These are phyloP conservation scores for Mesotaenium endlicherianum DNA, from an alignment of 139 green algal genomes.

Conservation along the genomic window DNA sequence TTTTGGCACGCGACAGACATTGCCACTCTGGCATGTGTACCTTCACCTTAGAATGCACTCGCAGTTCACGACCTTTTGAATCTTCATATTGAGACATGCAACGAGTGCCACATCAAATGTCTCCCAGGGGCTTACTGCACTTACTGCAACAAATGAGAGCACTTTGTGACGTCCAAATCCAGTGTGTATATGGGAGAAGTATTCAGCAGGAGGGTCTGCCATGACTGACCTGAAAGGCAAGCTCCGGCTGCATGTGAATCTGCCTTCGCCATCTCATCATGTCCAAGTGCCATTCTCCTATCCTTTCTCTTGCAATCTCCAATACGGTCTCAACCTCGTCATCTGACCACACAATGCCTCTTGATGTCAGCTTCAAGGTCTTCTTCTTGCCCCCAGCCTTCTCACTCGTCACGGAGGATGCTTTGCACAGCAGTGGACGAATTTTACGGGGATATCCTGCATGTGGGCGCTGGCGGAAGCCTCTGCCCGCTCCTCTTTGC, in stretches of 20 bases:
- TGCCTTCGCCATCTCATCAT: constrained; percentile 43
- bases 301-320: too few relatives aligned
- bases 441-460: too few relatives aligned
- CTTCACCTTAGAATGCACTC: background rate
- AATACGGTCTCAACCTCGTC: too few relatives aligned
- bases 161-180: background rate
- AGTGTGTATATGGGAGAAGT: background rate
- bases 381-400: too few relatives aligned
- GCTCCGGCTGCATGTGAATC: constrained; percentile 40
- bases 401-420: too few relatives aligned
- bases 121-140: background rate
- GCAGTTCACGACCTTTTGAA: background rate
- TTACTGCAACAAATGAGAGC: background rate
- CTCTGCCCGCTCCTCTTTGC: too few relatives aligned
- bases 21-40: background rate
- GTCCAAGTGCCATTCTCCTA: too few relatives aligned
- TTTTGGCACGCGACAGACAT: too few relatives aligned
- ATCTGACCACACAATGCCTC: too few relatives aligned
- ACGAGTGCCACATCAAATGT: background rate
- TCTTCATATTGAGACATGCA: background rate
- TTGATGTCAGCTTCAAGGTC: too few relatives aligned
- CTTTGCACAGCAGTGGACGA: too few relatives aligned
- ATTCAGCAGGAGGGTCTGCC: background rate
- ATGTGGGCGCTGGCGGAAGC: too few relatives aligned
- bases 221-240: constrained; percentile 38